Evolutionary conservation across 164 flowering plant species (phyloP).

Genomic region (Nymphaea colorata): DNA sequence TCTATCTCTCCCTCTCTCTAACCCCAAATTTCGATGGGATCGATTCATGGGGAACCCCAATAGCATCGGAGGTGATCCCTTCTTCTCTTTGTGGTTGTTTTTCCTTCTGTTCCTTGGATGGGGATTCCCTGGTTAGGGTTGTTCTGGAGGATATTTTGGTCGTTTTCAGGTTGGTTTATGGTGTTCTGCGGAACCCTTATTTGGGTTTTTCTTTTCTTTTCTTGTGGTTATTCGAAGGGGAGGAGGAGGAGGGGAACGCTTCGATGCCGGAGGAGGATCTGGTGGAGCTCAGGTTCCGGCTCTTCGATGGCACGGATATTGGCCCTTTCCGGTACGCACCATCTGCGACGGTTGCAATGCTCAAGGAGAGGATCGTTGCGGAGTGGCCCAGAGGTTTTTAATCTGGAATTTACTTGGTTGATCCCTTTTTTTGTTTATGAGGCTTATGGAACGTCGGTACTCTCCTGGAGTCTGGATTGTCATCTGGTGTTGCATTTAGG

Average conservation of each 20-base stretch:
- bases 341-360: conserved; percentile 45
- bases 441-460: too few species aligned
- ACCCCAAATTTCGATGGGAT: neutral
- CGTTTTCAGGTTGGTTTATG: too few species aligned
- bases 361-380: conserved; percentile 48
- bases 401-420: neutral
- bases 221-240: neutral
- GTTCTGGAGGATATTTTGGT: too few species aligned
- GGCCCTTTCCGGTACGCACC: conserved; percentile 54
- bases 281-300: conserved; percentile 47
- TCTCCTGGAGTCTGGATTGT: too few species aligned
- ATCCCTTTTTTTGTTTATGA: neutral
- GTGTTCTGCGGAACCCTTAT: too few species aligned
- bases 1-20: neutral
- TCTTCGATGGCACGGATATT: conserved; percentile 54
- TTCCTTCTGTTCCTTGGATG: too few species aligned
- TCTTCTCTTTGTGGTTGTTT: neutral
- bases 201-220: too few species aligned
- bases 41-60: neutral
- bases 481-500: too few species aligned
- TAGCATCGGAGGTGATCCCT: neutral
- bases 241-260: neutral
- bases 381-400: conserved; percentile 56
- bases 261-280: conserved; percentile 57
- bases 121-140: too few species aligned